Evolutionary conservation across 768 basidiomycete species (phyloP).

Genomic region (Calocybe indica): DNA sequence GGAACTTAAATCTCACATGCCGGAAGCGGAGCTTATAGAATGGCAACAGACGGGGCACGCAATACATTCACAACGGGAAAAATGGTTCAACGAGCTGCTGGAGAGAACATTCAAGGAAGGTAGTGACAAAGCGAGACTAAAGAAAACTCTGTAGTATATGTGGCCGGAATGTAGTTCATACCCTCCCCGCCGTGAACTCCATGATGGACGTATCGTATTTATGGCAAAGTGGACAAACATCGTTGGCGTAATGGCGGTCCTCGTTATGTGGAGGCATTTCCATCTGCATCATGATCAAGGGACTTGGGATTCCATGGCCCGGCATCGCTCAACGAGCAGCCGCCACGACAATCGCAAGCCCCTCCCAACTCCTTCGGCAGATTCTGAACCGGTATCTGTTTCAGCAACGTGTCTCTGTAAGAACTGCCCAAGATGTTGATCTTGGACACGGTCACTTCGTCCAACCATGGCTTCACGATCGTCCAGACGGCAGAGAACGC

Average conservation of each 20-base stretch:
- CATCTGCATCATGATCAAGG: no score
- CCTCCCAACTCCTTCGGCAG: conserved; percentile 87
- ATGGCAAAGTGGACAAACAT: no score
- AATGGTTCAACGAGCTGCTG: conserved; percentile 49
- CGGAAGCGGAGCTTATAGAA: conserved; percentile 47
- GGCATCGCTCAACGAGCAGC: conserved; percentile 84
- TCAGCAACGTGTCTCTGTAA: conserved; percentile 72
- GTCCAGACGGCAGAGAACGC: conserved; percentile 85
- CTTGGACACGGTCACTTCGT: conserved; percentile 92
- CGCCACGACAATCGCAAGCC: conserved; percentile 64
- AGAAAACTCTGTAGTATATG: no score
- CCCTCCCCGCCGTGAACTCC: no score
- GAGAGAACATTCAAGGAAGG: conserved; percentile 55
- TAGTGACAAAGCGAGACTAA: conserved; percentile 6
- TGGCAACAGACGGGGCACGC: conserved; percentile 66
- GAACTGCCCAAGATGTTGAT: conserved; percentile 78
- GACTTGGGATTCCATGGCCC: conserved; percentile 75
- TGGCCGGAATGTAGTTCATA: no score
- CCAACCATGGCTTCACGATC: conserved; percentile 89
- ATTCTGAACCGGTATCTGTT: conserved; percentile 81
- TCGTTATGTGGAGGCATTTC: no score
- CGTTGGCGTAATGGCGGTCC: no score
- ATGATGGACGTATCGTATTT: no score
- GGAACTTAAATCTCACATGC: conserved; percentile 53
- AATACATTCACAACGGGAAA: conserved; percentile 41